Percentiles rank a stretch among this genome's conserved stretches.
phyloP scores from a whole-genome alignment of 495 filamentous ascomycete genomes.

The Talaromyces thailandensis region DNA sequence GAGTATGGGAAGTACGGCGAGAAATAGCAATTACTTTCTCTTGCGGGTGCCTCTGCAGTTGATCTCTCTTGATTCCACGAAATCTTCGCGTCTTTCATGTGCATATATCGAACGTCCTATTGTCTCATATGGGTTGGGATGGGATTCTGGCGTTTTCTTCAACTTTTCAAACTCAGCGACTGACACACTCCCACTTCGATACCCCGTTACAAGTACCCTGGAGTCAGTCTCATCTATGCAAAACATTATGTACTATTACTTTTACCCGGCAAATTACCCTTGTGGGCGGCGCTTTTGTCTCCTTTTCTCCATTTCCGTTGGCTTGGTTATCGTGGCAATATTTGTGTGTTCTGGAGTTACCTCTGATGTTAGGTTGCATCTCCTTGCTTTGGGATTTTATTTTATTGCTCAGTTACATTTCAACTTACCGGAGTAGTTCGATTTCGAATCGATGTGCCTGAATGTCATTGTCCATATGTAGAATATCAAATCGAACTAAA shows the following conservation, averaged over 20 bases:
- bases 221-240: neutral
- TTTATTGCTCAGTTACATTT: neutral
- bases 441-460: neutral
- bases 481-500: neutral
- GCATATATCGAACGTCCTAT: neutral
- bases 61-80: neutral
- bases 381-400: neutral
- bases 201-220: neutral
- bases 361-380: neutral
- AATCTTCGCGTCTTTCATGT: neutral
- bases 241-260: neutral
- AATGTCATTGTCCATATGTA: neutral
- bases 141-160: neutral
- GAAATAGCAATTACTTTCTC: constrained; percentile 16
- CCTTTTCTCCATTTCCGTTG: neutral
- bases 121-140: neutral
- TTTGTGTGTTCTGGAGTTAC: neutral
- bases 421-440: neutral
- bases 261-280: neutral
- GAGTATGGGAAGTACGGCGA: constrained; percentile 47
- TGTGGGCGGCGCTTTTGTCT: neutral
- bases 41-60: neutral
- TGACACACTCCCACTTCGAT: neutral
- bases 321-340: neutral
- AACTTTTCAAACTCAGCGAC: neutral